Percentiles rank a stretch among this genome's conserved stretches.
phyloP scores from a whole-genome alignment of 805 yeast species.

The Metschnikowia orientalis region DNA sequence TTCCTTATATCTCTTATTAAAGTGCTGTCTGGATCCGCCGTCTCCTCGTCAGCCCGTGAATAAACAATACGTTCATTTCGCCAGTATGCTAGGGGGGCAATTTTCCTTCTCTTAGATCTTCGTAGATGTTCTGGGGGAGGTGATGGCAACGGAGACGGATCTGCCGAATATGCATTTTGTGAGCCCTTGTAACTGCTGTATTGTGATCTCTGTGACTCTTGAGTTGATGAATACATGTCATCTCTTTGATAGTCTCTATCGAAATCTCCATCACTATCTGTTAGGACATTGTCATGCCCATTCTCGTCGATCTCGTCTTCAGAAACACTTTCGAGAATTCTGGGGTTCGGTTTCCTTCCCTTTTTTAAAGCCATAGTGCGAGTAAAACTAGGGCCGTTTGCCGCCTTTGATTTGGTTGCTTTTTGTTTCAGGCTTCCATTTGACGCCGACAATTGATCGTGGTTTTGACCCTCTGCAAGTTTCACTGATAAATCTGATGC shows the following conservation, averaged over 20 bases:
- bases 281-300: too few species aligned
- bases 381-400: too few species aligned
- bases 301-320: slow-evolving; percentile 1
- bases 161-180: slow-evolving; percentile 11
- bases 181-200: slow-evolving; percentile 2
- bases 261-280: too few species aligned
- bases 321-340: too few species aligned
- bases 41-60: slow-evolving; percentile 31
- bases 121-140: slow-evolving; percentile 50
- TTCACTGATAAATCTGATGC: too few species aligned
- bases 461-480: too few species aligned
- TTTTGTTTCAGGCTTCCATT: too few species aligned
- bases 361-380: slow-evolving; percentile 2
- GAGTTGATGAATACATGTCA: slow-evolving; percentile 1
- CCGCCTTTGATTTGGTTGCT: too few species aligned
- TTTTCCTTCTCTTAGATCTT: slow-evolving; percentile 59
- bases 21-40: slow-evolving; percentile 41
- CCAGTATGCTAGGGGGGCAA: slow-evolving; percentile 80
- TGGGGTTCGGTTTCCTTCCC: slow-evolving; percentile 1
- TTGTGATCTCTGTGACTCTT: slow-evolving; percentile 2
- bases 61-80: slow-evolving; percentile 73
- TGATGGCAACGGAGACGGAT: slow-evolving; percentile 37
- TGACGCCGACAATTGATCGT: too few species aligned
- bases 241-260: not conserved
- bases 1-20: slow-evolving; percentile 28